A percentile compares a stretch with the other conserved stretches of the same genome.
Conservation (phyloP, 257 asterid genomes). For the Salvia miltiorrhiza region DNA sequence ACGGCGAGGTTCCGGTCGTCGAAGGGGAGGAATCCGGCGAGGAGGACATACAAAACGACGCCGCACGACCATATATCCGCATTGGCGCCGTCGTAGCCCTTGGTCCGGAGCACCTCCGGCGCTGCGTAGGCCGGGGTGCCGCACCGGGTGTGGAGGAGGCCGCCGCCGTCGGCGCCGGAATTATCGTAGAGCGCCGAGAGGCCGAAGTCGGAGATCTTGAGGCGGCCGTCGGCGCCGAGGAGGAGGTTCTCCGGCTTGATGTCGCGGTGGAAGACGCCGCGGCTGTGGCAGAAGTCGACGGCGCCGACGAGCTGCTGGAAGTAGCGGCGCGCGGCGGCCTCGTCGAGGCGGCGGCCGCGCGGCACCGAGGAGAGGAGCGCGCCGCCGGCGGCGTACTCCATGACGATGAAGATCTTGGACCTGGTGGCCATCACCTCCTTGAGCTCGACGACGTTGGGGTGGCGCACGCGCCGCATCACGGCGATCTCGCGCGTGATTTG, state of each 20-base stretch:
- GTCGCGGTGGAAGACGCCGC: slow-evolving; percentile 42
- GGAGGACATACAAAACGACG: slow-evolving; percentile 39
- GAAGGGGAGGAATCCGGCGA: slow-evolving; percentile 44
- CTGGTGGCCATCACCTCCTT: slow-evolving; percentile 47
- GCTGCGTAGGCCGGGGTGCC: slow-evolving; percentile 47
- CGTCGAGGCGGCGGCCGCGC: slow-evolving; percentile 30
- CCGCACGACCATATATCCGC: slow-evolving; percentile 47
- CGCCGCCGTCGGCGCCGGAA: slow-evolving; percentile 12
- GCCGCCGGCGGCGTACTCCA: slow-evolving; percentile 40
- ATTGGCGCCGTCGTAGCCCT: slow-evolving; percentile 22
- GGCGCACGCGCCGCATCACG: slow-evolving; percentile 48
- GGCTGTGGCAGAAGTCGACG: slow-evolving; percentile 24
- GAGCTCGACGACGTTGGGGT: slow-evolving; percentile 42
- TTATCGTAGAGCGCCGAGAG: slow-evolving; percentile 35
- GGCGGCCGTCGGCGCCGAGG: slow-evolving; percentile 30
- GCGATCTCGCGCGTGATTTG: slow-evolving; percentile 46
- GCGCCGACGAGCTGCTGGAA: slow-evolving; percentile 42
- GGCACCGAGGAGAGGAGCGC: slow-evolving; percentile 31
- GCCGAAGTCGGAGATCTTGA: slow-evolving; percentile 44
- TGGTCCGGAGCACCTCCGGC: slow-evolving; percentile 35
- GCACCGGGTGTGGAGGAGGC: slow-evolving; percentile 45
- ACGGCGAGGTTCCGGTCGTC: slow-evolving; percentile 27
- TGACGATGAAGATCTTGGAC: slow-evolving; percentile 39
- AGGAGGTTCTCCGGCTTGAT: slow-evolving; percentile 49
- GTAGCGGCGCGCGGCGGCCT: slow-evolving; percentile 36